Evolutionary conservation across 2,329 filamentous ascomycete genomes (phyloP), one percentile per base, ranked within the genome.

Genomic region (Triangularia verruculosa): DNA sequence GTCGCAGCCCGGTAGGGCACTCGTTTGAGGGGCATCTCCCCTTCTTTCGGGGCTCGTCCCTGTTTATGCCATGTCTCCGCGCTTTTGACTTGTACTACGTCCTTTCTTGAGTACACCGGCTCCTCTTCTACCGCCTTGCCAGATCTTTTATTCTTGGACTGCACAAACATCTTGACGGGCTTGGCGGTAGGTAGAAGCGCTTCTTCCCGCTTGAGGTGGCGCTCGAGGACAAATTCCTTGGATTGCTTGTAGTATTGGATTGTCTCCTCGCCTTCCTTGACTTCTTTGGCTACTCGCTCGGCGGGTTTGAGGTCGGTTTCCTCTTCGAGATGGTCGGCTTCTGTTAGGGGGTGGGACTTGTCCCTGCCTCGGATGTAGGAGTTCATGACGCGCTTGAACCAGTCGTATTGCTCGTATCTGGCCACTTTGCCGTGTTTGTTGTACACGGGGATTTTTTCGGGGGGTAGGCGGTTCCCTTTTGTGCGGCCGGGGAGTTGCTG

Each of bases 41-140:
- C 92, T 0, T 81, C 72, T 25, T 85, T 83, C 2, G 95, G 87
- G 25, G 88, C 89, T 11, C 94, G 86, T 0, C 95, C 95, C 79
- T 97, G 94, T 74, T 97, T 97, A 74, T 98, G 95, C 95, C 95
- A 99, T 1, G 92, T 97, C 74, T 99, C 95, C 1, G 91, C 90
- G 27, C 92, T 96, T 75, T 97, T 93, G 74, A 96, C 96, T 43
- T 85, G 82, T 2, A 93, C 86, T 0, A 98, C 87, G 68, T 98
- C 93, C 60, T 85, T 84, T 32, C 94, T 88, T 0, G 83, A 83
- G 73, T 87, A 98, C 0, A 98, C 92, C 0, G 91, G 88, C 73
- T 97, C 92, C 64, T 91, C 86, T 53, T 89, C 89, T 2, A 84
- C 78, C 55, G 89, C 89, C 53, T 87, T 86, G 13, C 89, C 90